These are phyloP conservation scores for Thamnidium elegans DNA, from an alignment of 192 early-diverging fungal species.

Conservation along the genomic window DNA sequence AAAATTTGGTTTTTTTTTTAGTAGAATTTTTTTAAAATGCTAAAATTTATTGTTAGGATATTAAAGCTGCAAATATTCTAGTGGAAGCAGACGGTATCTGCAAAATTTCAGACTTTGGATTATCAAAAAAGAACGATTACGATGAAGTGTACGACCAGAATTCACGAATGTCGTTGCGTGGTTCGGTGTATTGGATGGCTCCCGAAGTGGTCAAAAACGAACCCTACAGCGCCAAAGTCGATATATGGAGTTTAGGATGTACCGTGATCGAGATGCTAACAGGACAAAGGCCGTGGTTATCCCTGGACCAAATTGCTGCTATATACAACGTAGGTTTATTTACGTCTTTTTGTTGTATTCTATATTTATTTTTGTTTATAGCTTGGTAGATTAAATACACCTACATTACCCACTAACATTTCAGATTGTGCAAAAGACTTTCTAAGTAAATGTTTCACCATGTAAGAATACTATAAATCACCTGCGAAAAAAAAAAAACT, in stretches of 20 bases:
- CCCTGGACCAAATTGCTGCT: slow-evolving; percentile 50
- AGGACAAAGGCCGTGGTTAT: slow-evolving; percentile 75
- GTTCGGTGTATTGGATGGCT: slow-evolving; percentile 84
- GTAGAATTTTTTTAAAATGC: no score
- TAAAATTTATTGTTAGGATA: no score
- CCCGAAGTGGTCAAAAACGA: slow-evolving; percentile 89
- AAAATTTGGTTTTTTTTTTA: no score
- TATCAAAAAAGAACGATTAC: slow-evolving; percentile 78
- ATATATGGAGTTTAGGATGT: slow-evolving; percentile 92
- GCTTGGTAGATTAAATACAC: slow-evolving; percentile 71
- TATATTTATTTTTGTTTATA: slow-evolving; percentile 44
- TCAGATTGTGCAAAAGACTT: slow-evolving; percentile 70
- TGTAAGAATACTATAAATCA: slow-evolving; percentile 44
- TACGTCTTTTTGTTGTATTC: slow-evolving; percentile 15
- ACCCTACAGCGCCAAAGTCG: slow-evolving; percentile 90
- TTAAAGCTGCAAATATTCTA: slow-evolving; percentile 83
- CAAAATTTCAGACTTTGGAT: slow-evolving; percentile 98
- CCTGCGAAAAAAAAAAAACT: neutral
- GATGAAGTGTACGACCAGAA: slow-evolving; percentile 45
- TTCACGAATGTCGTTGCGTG: slow-evolving; percentile 59
- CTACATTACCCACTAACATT: slow-evolving; percentile 75
- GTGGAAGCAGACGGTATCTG: slow-evolving; percentile 80
- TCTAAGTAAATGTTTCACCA: slow-evolving; percentile 69
- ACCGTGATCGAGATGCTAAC: slow-evolving; percentile 96
- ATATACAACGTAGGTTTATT: slow-evolving; percentile 49